Evolutionary conservation across 371 early-diverging fungal species (phyloP).

Genomic region (Saksenaea oblongispora): DNA sequence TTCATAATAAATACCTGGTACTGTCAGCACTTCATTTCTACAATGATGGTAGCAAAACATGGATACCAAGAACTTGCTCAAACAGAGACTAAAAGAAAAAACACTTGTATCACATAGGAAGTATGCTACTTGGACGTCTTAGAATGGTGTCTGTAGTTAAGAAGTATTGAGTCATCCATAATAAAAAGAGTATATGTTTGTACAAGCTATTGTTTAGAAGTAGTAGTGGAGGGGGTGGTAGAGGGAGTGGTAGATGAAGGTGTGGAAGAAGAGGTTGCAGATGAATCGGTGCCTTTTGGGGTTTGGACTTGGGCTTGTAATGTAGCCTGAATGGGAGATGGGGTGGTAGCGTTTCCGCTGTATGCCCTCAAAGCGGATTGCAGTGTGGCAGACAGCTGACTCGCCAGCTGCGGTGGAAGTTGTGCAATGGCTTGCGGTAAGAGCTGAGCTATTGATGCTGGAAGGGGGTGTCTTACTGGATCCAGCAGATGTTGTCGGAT

Average conservation of each 20-base stretch:
- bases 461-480: constrained; percentile 41
- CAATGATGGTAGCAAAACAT: too few species aligned
- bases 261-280: not conserved
- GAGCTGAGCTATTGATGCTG: constrained; percentile 41
- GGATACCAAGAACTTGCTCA: too few species aligned
- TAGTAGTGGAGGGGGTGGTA: not conserved
- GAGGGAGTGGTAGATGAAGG: not conserved
- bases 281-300: not conserved
- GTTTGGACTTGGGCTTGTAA: constrained; percentile 4
- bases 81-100: too few species aligned
- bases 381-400: constrained; percentile 37
- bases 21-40: too few species aligned
- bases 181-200: not conserved
- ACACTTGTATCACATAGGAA: too few species aligned
- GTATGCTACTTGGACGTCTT: too few species aligned
- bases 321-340: not conserved
- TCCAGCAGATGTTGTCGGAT: constrained; percentile 47
- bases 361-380: constrained; percentile 31
- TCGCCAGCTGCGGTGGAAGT: constrained; percentile 44
- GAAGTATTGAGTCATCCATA: too few species aligned
- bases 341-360: not conserved
- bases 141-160: too few species aligned
- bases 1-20: too few species aligned
- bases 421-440: constrained; percentile 51
- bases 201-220: not conserved